A percentile compares a stretch with the other conserved stretches of the same genome.
phyloP scores from a whole-genome alignment of 371 early-diverging fungal genomes.

The Rhizopus microsporus region DNA sequence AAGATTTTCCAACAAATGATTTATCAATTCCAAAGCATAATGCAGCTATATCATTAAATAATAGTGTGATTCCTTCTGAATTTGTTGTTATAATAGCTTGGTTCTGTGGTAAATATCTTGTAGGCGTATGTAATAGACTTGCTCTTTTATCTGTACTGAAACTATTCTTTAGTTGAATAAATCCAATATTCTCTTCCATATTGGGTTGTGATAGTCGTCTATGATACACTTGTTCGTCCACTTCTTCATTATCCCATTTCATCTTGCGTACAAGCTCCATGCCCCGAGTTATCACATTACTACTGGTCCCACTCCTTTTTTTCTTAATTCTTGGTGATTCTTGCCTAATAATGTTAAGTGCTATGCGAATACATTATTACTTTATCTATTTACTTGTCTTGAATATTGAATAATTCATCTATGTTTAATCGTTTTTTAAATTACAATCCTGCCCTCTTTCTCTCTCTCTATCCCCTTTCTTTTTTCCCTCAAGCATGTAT shows the following conservation, averaged over 20 bases:
- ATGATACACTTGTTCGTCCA: background rate
- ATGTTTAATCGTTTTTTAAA: too few species aligned
- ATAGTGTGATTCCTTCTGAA: conserved; percentile 38
- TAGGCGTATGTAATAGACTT: conserved; percentile 46
- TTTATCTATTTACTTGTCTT: conserved; percentile 3
- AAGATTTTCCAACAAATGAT: conserved; percentile 22
- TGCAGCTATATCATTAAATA: conserved; percentile 58
- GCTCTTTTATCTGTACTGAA: conserved; percentile 18
- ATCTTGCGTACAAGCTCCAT: conserved; percentile 19
- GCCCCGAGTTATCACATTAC: conserved; percentile 15
- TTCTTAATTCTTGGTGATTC: background rate
- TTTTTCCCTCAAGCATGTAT: background rate
- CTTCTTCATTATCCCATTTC: conserved; percentile 14
- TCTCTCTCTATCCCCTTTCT: conserved; percentile 3
- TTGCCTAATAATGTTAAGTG: background rate
- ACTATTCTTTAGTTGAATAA: conserved; percentile 4
- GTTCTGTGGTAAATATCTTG: conserved; percentile 54
- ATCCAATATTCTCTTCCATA: conserved; percentile 1
- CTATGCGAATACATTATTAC: background rate
- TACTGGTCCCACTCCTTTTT: background rate
- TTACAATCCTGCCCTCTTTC: background rate
- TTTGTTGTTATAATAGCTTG: conserved; percentile 61
- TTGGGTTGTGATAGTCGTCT: conserved; percentile 17
- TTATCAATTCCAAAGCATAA: conserved; percentile 49
- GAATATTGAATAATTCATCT: conserved; percentile 1